Base-by-base conservation (phyloP, 306 rosid genomes). In the Styphnolobium japonicum region DNA sequence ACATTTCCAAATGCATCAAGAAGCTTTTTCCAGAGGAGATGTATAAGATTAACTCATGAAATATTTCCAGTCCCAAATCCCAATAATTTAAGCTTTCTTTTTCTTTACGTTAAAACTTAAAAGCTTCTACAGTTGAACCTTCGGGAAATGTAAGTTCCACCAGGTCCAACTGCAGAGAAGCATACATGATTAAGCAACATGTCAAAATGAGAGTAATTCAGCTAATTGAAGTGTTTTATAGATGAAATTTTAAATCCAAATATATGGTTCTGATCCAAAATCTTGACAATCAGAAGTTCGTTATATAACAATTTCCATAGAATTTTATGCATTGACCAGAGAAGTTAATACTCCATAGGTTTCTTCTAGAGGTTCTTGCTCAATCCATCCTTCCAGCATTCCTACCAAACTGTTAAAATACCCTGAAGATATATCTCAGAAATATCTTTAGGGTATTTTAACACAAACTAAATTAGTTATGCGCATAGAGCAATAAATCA, bases 61-160 rank as follows among this genome's bases (percentile, higher is more conserved):
- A 45, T 18, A 53, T 27, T 27, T 9, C 18, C 39, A 56, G 71
- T 29, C 58, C 3, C 31, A 1, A 27, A 3, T 27, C 31, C 31
- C 3, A 3, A 27, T 27, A 27, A 27, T 27, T 27, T 1, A 27
- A 27, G 31, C 31, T 27, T 27, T 27, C 3, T 27, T 27, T 27
- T 3, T 27, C 3, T 27, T 27, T 27, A 16, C 18, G 36, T 29
- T 31, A 65, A 76, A 93, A 96, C 93, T 90, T 86, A 64, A 88
- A 46, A 69, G 78, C 81, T 71, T 86, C 97, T 71, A 78, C 77
- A 27, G 82, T 70, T 15, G 82, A 55, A 74, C 80, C 86, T 83
- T 78, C 82, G 64, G 91, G 93, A 86, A 86, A 87, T 19, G 88
- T 72, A 80, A 75, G 29, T 84, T 94, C 93, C 60, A 80, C 87